Evolutionary conservation across 768 basidiomycete species (phyloP), one percentile per base, ranked within the genome.

Genomic region (Inosperma sp.): DNA sequence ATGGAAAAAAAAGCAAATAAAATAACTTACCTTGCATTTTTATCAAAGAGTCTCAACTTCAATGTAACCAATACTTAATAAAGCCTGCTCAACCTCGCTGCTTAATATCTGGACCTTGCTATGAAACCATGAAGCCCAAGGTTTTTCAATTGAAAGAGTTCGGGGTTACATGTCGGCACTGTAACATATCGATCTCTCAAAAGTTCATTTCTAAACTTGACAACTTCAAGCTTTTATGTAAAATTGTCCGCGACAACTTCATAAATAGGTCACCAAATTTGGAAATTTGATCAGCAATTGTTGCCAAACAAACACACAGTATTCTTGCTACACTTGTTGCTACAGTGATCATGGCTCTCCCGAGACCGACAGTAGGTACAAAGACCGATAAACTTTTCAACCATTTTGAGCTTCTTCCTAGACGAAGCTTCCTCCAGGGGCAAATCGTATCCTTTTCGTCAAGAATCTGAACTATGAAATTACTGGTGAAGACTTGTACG

Each of bases 401-500:
- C 44, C 51, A 16, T 35, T 51, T 17, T 49, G 8, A 51, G 29
- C 23, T 40, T 16, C 25, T 26, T 49, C 40, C 9, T 23, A 91
- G 89, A 75, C 87, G 7, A 92, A 92, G 64, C 81, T 93, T n/a
- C 91, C 91, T 3, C 86, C 91, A 21, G 90, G 91, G 48, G 92
- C 90, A 14, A 93, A 93, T 64, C 82, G 92, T 39, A 90, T 95
- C 48, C 79, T 95, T 35, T 95, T 93, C 60, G 89, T 93, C 22
- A 94, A 94, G 69, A 95, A 95, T 63, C 71, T 95, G 48, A 92
- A 88, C 68, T 94, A 93, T 70, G 84, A 84, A 67, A 93, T 93
- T 58, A 92, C 84, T 26, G 93, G 93, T 47, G 88, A 93, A 54
- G 93, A 97, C 68, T 68, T 97, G 59, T 97, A 97, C 68, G 95